A percentile compares a stretch with the other conserved stretches of the same genome.
phyloP scores from a whole-genome alignment of 306 rosid species.

The Sicyos edulis region DNA sequence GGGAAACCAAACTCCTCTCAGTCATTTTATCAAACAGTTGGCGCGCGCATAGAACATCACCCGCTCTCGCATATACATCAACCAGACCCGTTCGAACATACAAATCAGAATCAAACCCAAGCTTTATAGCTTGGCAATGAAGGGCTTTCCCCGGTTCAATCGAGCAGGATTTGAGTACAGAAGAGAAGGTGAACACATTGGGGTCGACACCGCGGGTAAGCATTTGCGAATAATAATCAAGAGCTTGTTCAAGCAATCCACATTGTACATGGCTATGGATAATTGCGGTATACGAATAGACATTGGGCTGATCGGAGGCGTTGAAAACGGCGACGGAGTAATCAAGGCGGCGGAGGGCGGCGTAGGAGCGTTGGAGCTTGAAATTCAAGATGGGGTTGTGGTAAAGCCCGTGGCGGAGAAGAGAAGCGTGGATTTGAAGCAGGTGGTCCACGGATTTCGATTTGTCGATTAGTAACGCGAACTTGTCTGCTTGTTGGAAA shows the following conservation, averaged over 20 bases:
- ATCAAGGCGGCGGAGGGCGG: conserved; percentile 58
- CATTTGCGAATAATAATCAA: conserved; percentile 51
- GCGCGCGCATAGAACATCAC: conserved; percentile 44
- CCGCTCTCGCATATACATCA: conserved; percentile 56
- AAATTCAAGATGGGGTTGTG: conserved; percentile 59
- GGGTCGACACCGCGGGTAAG: conserved; percentile 42
- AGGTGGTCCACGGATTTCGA: conserved; percentile 44
- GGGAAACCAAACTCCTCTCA: conserved; percentile 52
- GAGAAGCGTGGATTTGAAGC: conserved; percentile 56
- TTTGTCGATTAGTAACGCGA: conserved; percentile 42
- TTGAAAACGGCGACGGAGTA: conserved; percentile 57
- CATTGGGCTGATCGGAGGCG: conserved; percentile 39
- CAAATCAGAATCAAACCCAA: conserved; percentile 35
- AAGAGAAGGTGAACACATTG: conserved; percentile 65
- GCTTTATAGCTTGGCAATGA: conserved; percentile 52
- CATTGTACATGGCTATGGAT: conserved; percentile 50
- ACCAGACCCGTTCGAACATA: conserved; percentile 59
- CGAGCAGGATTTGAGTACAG: conserved; percentile 41
- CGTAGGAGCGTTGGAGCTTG: conserved; percentile 83
- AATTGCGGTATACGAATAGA: conserved; percentile 57
- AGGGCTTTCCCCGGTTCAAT: conserved; percentile 31
- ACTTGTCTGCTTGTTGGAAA: conserved; percentile 30
- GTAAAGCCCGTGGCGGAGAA: conserved; percentile 53
- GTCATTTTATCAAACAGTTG: conserved; percentile 65
- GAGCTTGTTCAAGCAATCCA: conserved; percentile 41